These are phyloP conservation scores for Aspergillus sclerotialis DNA, from an alignment of 2,329 filamentous ascomycete species.

Conservation along the genomic window DNA sequence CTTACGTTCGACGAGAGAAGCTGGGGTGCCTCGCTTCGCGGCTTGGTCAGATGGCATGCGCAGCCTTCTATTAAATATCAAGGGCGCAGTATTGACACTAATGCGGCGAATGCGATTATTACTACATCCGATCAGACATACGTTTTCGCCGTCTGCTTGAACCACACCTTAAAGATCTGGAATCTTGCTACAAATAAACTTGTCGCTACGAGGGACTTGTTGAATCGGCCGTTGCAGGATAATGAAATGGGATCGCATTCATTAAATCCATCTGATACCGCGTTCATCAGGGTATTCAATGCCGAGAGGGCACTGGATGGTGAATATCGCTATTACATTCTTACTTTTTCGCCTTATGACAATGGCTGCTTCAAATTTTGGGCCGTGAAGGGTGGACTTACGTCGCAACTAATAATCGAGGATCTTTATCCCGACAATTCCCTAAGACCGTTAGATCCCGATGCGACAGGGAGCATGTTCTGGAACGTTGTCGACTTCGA, in stretches of 20 bases:
- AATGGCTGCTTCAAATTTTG: constrained; percentile 93
- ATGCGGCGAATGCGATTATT: constrained; percentile 37
- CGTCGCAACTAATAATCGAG: constrained; percentile 51
- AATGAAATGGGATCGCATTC: constrained; percentile 67
- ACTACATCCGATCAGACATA: constrained; percentile 41
- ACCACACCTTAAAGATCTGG: constrained; percentile 86
- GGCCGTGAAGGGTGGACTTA: constrained; percentile 61
- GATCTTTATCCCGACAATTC: constrained; percentile 61
- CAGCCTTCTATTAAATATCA: constrained; percentile 37
- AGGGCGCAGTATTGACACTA: constrained; percentile 36
- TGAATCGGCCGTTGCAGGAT: constrained; percentile 59
- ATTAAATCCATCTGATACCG: constrained; percentile 71
- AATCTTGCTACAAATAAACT: constrained; percentile 75
- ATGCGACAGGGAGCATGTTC: constrained; percentile 60
- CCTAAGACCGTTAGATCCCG: constrained; percentile 59
- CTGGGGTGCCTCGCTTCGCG: constrained; percentile 43
- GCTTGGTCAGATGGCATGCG: constrained; percentile 38
- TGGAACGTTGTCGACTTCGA: constrained; percentile 77
- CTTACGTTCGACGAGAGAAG: constrained; percentile 43
- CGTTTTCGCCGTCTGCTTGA: constrained; percentile 75
- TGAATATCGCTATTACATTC: constrained; percentile 53
- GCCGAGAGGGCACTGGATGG: constrained; percentile 41
- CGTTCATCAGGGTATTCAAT: constrained; percentile 67
- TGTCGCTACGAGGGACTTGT: constrained; percentile 67
- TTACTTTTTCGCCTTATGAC: constrained; percentile 82